Conservation (phyloP, 345 rosid genomes). For the Theobroma cacao region DNA sequence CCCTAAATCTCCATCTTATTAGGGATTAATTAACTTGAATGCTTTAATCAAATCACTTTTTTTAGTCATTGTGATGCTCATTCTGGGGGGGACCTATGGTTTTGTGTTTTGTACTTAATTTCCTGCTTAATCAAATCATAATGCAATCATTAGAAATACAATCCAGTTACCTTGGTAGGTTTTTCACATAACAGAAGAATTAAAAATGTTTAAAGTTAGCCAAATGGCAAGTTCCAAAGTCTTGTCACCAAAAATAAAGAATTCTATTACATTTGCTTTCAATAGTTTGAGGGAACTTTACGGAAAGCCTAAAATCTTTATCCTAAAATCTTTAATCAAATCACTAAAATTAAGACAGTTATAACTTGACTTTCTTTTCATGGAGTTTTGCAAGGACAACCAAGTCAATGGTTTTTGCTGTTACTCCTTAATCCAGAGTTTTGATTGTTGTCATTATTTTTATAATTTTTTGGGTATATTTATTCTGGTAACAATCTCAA, state of each 20-base stretch:
- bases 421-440: too few relatives aligned
- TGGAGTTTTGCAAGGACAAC: too few relatives aligned
- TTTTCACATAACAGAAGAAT: not conserved
- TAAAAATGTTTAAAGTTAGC: not conserved
- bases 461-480: too few relatives aligned
- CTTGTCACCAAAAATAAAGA: not conserved
- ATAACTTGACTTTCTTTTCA: not conserved
- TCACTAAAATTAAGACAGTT: not conserved
- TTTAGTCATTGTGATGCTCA: not conserved
- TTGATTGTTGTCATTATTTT: too few relatives aligned
- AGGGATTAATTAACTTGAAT: not conserved
- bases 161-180: not conserved
- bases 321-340: not conserved
- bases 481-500: not conserved
- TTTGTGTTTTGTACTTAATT: not conserved
- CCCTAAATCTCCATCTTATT: not conserved
- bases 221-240: not conserved
- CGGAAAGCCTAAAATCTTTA: not conserved
- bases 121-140: constrained; percentile 6
- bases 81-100: not conserved
- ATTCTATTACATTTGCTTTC: too few relatives aligned
- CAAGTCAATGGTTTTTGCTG: too few relatives aligned
- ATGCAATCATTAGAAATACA: not conserved
- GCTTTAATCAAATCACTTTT: not conserved
- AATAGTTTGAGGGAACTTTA: not conserved